phyloP scores from a whole-genome alignment of 768 basidiomycete species.

The Serendipita sp. region DNA sequence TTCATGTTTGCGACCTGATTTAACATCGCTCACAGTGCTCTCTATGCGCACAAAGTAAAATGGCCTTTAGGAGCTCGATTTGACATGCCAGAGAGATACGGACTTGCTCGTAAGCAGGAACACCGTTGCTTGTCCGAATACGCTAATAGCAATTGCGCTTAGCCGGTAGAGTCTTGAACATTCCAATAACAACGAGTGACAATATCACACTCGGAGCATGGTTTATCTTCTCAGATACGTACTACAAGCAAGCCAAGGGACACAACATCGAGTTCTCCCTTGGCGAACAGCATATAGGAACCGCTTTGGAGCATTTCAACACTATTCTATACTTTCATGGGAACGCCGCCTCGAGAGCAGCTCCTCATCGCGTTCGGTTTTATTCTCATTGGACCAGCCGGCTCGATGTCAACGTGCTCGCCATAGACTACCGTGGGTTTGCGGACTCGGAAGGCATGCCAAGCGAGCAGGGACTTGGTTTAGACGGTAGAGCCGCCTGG shows the following conservation, averaged over 20 bases:
- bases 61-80: conserved; percentile 50
- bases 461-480: conserved; percentile 49
- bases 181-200: conserved; percentile 57
- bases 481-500: conserved; percentile 65
- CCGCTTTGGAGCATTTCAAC: conserved; percentile 42
- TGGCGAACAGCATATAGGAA: conserved; percentile 28
- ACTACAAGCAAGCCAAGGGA: conserved; percentile 30
- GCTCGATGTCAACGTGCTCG: conserved; percentile 58
- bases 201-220: conserved; percentile 72
- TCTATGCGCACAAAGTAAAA: conserved; percentile 54
- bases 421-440: conserved; percentile 85
- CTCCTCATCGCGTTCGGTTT: conserved; percentile 45
- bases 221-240: conserved; percentile 58
- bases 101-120: conserved; percentile 52
- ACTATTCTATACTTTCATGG: conserved; percentile 91
- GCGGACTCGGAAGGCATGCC: conserved; percentile 74
- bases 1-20: not conserved
- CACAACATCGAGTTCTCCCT: conserved; percentile 23
- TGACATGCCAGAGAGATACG: conserved; percentile 57
- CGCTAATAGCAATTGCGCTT: not conserved
- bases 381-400: conserved; percentile 53
- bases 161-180: conserved; percentile 68
- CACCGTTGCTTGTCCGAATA: not conserved
- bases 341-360: conserved; percentile 69
- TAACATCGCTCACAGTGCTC: conserved; percentile 21